phyloP scores from a whole-genome alignment of 2,329 filamentous ascomycete species.

The Tetracladium maxilliforme region DNA sequence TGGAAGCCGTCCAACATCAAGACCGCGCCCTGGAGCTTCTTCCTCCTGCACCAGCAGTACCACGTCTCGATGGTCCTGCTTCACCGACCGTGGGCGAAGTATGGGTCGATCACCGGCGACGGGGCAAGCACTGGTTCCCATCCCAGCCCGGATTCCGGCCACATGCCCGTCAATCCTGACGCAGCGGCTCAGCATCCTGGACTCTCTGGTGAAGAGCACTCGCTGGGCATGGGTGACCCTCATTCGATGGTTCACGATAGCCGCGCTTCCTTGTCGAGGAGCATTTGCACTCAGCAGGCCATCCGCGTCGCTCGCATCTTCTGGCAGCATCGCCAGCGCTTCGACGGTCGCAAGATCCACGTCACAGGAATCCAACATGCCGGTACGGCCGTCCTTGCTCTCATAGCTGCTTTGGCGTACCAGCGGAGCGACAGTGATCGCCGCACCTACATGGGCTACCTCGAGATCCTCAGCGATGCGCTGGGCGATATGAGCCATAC shows the following conservation, averaged over 20 bases:
- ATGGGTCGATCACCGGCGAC: slow-evolving; percentile 22
- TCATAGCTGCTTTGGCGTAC: slow-evolving; percentile 31
- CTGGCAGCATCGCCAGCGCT: slow-evolving; percentile 36
- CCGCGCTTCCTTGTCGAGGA: slow-evolving; percentile 29
- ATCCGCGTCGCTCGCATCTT: slow-evolving; percentile 36
- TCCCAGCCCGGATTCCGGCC: slow-evolving; percentile 14
- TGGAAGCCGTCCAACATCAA: slow-evolving; percentile 36
- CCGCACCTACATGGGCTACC: slow-evolving; percentile 25
- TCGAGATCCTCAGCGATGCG: slow-evolving; percentile 34
- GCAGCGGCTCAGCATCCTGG: slow-evolving; percentile 6
- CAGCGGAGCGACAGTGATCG: slow-evolving; percentile 19
- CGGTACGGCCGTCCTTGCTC: slow-evolving; percentile 35
- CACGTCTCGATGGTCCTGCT: slow-evolving; percentile 35
- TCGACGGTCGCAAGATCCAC: slow-evolving; percentile 33
- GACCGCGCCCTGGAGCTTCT: slow-evolving; percentile 32
- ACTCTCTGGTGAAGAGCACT: slow-evolving; percentile 1
- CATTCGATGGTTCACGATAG: slow-evolving; percentile 21
- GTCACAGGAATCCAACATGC: slow-evolving; percentile 36
- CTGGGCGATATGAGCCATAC: slow-evolving; percentile 35
- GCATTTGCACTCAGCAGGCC: slow-evolving; percentile 38
- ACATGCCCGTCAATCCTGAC: slow-evolving; percentile 7
- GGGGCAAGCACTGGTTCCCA: slow-evolving; percentile 15
- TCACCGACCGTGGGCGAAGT: slow-evolving; percentile 36
- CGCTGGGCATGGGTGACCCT: slow-evolving; percentile 15
- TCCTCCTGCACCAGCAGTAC: slow-evolving; percentile 39